Conservation (phyloP, 257 asterid species). For the Fraxinus cuspidata region DNA sequence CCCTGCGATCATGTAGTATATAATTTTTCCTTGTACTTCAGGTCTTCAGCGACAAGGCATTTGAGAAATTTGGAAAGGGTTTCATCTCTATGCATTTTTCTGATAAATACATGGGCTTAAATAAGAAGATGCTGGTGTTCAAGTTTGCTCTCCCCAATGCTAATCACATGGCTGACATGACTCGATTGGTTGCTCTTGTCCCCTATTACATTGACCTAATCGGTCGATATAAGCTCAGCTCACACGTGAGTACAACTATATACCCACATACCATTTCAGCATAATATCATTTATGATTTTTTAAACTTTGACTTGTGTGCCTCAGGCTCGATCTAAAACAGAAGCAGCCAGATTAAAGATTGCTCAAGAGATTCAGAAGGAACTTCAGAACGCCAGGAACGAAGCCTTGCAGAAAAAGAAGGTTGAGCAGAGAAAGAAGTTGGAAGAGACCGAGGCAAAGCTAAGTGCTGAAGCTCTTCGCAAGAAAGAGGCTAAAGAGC, state of each 20-base stretch:
- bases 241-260: conserved; percentile 59
- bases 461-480: conserved; percentile 89
- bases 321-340: conserved; percentile 83
- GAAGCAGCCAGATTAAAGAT: conserved; percentile 76
- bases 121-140: conserved; percentile 82
- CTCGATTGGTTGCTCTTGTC: conserved; percentile 86
- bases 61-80: conserved; percentile 75
- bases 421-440: conserved; percentile 79
- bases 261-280: conserved; percentile 1
- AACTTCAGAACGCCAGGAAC: conserved; percentile 82
- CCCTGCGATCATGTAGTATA: conserved; percentile 15
- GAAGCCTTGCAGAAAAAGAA: conserved; percentile 83
- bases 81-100: conserved; percentile 93
- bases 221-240: conserved; percentile 88
- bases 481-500: conserved; percentile 90
- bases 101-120: conserved; percentile 71
- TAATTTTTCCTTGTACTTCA: conserved; percentile 29
- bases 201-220: conserved; percentile 89
- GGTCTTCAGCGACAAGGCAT: conserved; percentile 92
- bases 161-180: conserved; percentile 79
- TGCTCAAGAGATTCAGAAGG: conserved; percentile 82
- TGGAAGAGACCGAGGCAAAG: conserved; percentile 88
- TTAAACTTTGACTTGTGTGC: conserved; percentile 25
- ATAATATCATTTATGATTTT: not conserved
- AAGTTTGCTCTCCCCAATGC: conserved; percentile 89